Base-by-base conservation (phyloP, 495 filamentous ascomycete genomes). In the Chlorociboria aeruginascens region DNA sequence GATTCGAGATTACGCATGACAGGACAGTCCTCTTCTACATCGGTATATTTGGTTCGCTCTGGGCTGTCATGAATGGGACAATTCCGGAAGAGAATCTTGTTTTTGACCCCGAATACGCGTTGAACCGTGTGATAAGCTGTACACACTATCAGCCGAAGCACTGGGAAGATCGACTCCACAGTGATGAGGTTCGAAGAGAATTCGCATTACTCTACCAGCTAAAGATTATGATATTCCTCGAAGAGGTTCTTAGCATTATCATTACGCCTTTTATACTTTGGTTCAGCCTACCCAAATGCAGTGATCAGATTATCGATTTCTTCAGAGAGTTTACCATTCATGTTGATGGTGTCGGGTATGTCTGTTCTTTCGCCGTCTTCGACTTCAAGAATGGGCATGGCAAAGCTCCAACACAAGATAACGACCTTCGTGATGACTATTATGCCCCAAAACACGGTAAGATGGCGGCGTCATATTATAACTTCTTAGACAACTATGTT, bases 321-420 rank as follows among this genome's bases (percentile, higher is more conserved):
- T 96, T 98, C 67, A 78, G 92, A 12, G 92, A 98, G 60, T 96
- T 95, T 58, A 95, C 92, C 1, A 79, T 98, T 14, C 90, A 97
- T 56, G 88, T 98, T 9, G 93, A 98, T 66, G 92, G 92, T 0
- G 73, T 98, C 48, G 92, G 92, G 32, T 87, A 94, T 59, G 85
- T 97, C 14, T 98, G 92, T 63, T 93, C 86, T 11, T 96, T 95
- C 66, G 92, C 89, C 14, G 86, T 95, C n/a, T 98, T 98, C 54
- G 85, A 95, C 53, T 98, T 97, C 70, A 86, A 95, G 62, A 89
- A 84, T 57, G 85, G 81, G 25, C 68, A 74, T 13, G 81, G 81
- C 48, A 48, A 44, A 29, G 78, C 70, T 44, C 68, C 67, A 20
- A 53, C 59, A 37, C 55, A 52, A 25, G 64, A 55, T 34, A 66